phyloP scores from a whole-genome alignment of 305 asterid genomes.

The Andrographis paniculata region DNA sequence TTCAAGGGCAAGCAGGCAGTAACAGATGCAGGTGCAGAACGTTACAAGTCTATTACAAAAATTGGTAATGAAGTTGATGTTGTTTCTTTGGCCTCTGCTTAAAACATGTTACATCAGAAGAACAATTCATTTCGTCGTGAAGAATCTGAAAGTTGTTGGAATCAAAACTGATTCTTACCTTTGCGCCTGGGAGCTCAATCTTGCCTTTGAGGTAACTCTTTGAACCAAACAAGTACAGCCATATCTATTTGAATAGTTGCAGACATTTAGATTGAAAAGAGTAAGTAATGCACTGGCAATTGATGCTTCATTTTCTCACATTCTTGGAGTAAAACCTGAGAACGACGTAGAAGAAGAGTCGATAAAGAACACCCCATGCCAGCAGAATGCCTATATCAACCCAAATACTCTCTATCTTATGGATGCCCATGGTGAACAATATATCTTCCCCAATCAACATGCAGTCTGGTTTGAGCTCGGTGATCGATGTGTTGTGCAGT shows the following conservation, averaged over 20 bases:
- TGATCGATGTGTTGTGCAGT: constrained; percentile 34
- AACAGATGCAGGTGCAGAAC: too few relatives aligned
- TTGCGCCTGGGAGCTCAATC: too few relatives aligned
- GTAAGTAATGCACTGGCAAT: too few relatives aligned
- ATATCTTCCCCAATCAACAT: constrained; percentile 69
- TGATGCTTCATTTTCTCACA: constrained; percentile 45
- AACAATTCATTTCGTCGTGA: not conserved
- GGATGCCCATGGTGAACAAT: constrained; percentile 57
- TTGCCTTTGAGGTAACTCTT: too few relatives aligned
- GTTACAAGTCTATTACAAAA: too few relatives aligned
- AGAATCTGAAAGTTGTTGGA: constrained; percentile 1
- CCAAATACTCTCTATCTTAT: constrained; percentile 52
- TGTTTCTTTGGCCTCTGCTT: constrained; percentile 8
- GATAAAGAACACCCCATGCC: constrained; percentile 80
- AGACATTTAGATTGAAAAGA: not conserved
- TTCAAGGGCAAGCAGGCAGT: too few relatives aligned
- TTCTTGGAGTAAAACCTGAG: constrained; percentile 83
- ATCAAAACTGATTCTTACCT: not conserved
- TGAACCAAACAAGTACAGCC: not conserved
- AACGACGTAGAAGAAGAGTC: constrained; percentile 65
- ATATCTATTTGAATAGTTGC: not conserved
- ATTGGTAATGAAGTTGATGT: too few relatives aligned
- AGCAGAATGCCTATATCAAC: constrained; percentile 55
- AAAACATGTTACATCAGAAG: not conserved
- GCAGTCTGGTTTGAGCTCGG: constrained; percentile 27